Conservation (phyloP, 1,284 basidiomycete species). For the Marasmius oreades region DNA sequence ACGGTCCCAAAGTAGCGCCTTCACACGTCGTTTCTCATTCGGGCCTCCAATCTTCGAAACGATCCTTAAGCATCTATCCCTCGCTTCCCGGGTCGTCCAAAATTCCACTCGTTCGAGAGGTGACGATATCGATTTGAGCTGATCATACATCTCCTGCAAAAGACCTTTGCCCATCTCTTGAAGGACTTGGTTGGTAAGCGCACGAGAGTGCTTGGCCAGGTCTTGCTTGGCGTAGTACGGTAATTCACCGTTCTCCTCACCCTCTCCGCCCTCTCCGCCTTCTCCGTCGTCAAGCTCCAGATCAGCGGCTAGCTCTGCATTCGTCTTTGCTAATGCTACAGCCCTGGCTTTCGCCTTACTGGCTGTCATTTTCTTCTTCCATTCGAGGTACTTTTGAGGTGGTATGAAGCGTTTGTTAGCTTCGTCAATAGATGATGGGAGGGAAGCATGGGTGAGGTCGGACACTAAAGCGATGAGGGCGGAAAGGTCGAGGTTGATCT, state of each 20-base stretch:
- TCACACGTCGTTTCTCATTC: conserved; percentile 54
- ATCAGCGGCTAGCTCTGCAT: conserved; percentile 13
- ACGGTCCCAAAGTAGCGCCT: conserved; percentile 45
- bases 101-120: conserved; percentile 43
- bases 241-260: neutral
- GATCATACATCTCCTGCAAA: conserved; percentile 59
- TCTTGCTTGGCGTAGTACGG: conserved; percentile 19
- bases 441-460: conserved; percentile 72
- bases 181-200: conserved; percentile 59
- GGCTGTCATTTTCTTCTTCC: conserved; percentile 44
- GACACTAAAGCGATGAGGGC: conserved; percentile 80
- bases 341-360: conserved; percentile 19
- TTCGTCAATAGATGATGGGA: conserved; percentile 55
- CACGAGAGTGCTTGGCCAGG: conserved; percentile 52
- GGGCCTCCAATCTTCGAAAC: conserved; percentile 70
- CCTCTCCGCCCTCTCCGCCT: neutral
- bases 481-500: conserved; percentile 79
- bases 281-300: conserved; percentile 3
- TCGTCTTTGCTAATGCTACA: neutral
- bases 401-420: conserved; percentile 63
- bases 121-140: conserved; percentile 26
- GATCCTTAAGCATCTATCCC: conserved; percentile 64
- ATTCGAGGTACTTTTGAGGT: conserved; percentile 39
- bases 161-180: conserved; percentile 72
- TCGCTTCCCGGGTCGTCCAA: conserved; percentile 77